Conservation (phyloP, 805 yeast species). For the Saturnispora besseyi region DNA sequence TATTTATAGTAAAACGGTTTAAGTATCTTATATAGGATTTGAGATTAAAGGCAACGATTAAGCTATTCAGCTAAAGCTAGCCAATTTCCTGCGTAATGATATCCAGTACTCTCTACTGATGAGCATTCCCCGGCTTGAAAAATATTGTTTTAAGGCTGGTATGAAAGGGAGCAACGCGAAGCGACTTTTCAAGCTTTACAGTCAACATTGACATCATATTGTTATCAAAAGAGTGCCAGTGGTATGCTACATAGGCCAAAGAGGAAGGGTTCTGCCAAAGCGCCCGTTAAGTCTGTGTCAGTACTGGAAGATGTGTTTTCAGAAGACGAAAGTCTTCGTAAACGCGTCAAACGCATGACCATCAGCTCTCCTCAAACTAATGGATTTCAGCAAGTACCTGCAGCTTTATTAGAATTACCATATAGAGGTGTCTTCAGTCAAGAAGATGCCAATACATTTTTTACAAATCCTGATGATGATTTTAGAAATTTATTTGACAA, state of each 20-base stretch:
- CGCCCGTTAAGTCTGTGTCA: not conserved
- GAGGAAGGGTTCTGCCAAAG: slow-evolving; percentile 6
- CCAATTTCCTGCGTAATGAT: too few species aligned
- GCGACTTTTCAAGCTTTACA: not conserved
- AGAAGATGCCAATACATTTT: slow-evolving; percentile 48
- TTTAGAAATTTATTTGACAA: slow-evolving; percentile 31
- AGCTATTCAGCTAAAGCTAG: too few species aligned
- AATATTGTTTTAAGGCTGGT: not conserved
- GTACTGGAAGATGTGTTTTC: not conserved
- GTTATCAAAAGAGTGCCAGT: not conserved
- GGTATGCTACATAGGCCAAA: not conserved
- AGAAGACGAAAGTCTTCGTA: not conserved
- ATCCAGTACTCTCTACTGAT: too few species aligned
- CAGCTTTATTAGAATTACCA: slow-evolving; percentile 46
- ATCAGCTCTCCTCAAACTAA: slow-evolving; percentile 1
- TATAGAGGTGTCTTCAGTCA: slow-evolving; percentile 56
- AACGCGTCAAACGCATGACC: slow-evolving; percentile 2
- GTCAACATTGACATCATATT: not conserved
- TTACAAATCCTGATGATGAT: slow-evolving; percentile 48
- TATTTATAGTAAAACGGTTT: too few species aligned
- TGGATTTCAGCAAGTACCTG: slow-evolving; percentile 6
- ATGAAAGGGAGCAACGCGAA: not conserved
- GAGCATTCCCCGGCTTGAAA: not conserved
- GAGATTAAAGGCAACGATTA: too few species aligned
- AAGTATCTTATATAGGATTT: too few species aligned